phyloP scores from a whole-genome alignment of 768 basidiomycete species.

The Pholiota microspora region DNA sequence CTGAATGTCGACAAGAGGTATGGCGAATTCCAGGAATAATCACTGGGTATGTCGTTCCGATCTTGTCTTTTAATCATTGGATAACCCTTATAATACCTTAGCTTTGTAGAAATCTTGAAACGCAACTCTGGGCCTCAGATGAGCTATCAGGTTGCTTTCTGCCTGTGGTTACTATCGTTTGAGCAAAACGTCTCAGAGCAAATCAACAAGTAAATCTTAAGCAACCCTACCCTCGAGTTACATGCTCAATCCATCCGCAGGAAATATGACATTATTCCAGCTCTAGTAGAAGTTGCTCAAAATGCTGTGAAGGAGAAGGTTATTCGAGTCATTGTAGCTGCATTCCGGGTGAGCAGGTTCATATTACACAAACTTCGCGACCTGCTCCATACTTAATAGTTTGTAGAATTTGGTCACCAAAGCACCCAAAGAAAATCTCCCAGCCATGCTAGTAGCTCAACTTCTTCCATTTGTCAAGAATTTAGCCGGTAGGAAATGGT shows the following conservation, averaged over 20 bases:
- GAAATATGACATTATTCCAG: slow-evolving; percentile 86
- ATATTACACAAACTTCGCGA: not conserved
- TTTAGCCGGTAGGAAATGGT: slow-evolving; percentile 81
- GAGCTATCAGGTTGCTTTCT: slow-evolving; percentile 92
- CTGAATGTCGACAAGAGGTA: slow-evolving; percentile 74
- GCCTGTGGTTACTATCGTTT: slow-evolving; percentile 92
- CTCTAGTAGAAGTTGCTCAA: slow-evolving; percentile 82
- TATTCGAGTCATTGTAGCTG: slow-evolving; percentile 87
- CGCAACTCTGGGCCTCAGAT: slow-evolving; percentile 86
- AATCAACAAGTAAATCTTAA: slow-evolving; percentile 70
- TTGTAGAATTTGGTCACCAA: slow-evolving; percentile 84
- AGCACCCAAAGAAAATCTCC: slow-evolving; percentile 84
- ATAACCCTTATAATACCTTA: slow-evolving; percentile 26
- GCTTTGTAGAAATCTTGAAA: slow-evolving; percentile 81
- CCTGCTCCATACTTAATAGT: not conserved
- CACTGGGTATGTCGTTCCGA: slow-evolving; percentile 48
- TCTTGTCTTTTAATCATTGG: not conserved
- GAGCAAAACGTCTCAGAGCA: slow-evolving; percentile 82
- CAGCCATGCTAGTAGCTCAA: slow-evolving; percentile 88
- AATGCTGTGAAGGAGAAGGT: slow-evolving; percentile 96
- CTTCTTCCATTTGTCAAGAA: slow-evolving; percentile 86
- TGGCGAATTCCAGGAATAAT: slow-evolving; percentile 75
- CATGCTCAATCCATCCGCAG: slow-evolving; percentile 35
- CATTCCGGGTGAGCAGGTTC: slow-evolving; percentile 63
- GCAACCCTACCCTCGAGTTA: not conserved